Percentiles rank a stretch among this genome's conserved stretches.
phyloP scores from a whole-genome alignment of 1,284 basidiomycete species.

The Apiotrichum porosum region DNA sequence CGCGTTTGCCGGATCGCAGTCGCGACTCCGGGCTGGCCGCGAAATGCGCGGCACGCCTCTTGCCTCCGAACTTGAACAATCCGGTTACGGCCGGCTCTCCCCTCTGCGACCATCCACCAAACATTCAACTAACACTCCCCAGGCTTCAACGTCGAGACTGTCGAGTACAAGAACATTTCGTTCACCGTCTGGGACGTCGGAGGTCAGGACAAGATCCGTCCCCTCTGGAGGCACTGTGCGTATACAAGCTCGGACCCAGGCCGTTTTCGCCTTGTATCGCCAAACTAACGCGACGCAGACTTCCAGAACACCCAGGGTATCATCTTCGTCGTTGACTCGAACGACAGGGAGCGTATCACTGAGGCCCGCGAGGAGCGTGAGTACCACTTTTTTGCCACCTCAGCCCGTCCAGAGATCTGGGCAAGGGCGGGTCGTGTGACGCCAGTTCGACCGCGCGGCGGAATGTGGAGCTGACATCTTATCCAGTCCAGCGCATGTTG shows the following conservation, averaged over 20 bases:
- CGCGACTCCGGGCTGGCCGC: too few species aligned
- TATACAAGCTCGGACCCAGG: too few species aligned
- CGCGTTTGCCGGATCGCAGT: too few species aligned
- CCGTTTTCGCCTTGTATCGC: too few species aligned
- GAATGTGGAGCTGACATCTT: background rate
- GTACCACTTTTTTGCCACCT: conserved; percentile 17
- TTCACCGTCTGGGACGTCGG: conserved; percentile 99
- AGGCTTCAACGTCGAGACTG: conserved; percentile 99
- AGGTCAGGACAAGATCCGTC: conserved; percentile 97
- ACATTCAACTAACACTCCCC: too few species aligned
- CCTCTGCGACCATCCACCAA: too few species aligned
- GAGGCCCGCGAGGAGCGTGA: conserved; percentile 92
- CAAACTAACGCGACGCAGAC: conserved; percentile 55
- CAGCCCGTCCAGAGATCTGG: too few species aligned
- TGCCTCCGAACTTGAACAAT: too few species aligned
- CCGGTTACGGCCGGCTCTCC: too few species aligned
- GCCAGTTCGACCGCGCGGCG: too few species aligned
- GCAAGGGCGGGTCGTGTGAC: background rate
- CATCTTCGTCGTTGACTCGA: conserved; percentile 99
- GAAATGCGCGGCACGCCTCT: too few species aligned
- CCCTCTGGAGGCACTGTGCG: conserved; percentile 85
- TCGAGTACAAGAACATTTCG: conserved; percentile 99
- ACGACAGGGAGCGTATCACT: conserved; percentile 98
- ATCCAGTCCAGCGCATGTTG: conserved; percentile 86
- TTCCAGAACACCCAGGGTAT: conserved; percentile 99